Conservation (phyloP, 108 stramenopile genomes). For the Cyclotella cryptica region DNA sequence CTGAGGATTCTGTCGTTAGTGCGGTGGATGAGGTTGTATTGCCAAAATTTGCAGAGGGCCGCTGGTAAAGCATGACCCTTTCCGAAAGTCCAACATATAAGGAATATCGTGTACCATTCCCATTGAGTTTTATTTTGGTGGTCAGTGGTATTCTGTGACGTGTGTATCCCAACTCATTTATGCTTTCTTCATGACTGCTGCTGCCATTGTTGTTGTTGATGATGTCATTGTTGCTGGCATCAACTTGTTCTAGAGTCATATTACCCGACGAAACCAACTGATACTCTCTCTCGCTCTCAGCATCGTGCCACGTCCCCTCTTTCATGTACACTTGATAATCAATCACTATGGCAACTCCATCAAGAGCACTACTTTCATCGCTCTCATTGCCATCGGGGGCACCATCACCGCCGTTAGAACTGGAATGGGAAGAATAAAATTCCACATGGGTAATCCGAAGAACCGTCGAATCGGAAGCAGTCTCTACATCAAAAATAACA, state of each 20-base stretch:
- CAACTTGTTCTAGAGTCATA: slow-evolving; percentile 1
- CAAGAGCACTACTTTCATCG: no score
- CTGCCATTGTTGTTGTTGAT: no score
- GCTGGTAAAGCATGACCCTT: slow-evolving; percentile 9
- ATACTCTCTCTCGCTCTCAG: slow-evolving; percentile 8
- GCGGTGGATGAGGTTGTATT: no score
- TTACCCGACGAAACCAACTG: neutral
- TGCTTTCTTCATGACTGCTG: neutral
- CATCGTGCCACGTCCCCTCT: slow-evolving; percentile 23
- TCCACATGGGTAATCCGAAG: slow-evolving; percentile 9
- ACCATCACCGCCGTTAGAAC: no score
- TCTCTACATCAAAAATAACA: slow-evolving; percentile 13
- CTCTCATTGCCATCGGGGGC: no score
- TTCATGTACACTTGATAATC: slow-evolving; percentile 22
- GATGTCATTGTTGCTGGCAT: no score
- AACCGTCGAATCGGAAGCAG: neutral
- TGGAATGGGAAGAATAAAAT: slow-evolving; percentile 11
- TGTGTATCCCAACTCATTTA: neutral
- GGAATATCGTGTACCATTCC: slow-evolving; percentile 13
- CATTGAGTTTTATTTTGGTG: slow-evolving; percentile 7
- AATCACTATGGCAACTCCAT: neutral
- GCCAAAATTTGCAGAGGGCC: no score
- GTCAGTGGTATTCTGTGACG: neutral
- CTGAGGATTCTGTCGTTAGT: neutral
- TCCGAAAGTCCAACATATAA: slow-evolving; percentile 16